Evolutionary conservation across 352 stramenopile genomes (phyloP).

Genomic region (Achlya hypogyna): DNA sequence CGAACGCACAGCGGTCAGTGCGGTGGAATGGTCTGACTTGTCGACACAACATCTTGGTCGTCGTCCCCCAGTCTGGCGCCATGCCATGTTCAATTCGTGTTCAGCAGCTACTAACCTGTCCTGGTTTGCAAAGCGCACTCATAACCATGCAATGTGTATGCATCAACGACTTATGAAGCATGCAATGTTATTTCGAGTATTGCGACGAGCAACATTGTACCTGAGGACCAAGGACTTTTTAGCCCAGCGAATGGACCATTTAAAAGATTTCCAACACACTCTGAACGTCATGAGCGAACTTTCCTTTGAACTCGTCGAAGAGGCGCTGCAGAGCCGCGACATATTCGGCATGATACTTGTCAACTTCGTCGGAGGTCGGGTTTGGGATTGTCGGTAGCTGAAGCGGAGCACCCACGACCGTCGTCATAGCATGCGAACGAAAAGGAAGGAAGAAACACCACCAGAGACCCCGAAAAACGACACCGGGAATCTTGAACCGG

Average conservation of each 20-base stretch:
- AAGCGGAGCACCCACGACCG: conserved; percentile 82
- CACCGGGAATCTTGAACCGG: conserved; percentile 67
- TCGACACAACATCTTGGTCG: too few relatives aligned
- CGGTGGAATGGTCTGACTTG: too few relatives aligned
- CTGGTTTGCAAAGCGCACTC: too few relatives aligned
- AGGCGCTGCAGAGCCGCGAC: conserved; percentile 62
- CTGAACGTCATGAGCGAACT: conserved; percentile 57
- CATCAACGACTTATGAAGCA: too few relatives aligned
- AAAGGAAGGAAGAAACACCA: conserved; percentile 82
- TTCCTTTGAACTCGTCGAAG: conserved; percentile 78
- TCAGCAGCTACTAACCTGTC: too few relatives aligned
- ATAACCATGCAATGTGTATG: too few relatives aligned
- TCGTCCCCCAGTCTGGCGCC: too few relatives aligned
- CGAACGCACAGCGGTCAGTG: too few relatives aligned
- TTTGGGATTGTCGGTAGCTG: conserved; percentile 74
- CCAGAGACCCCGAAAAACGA: conserved; percentile 56
- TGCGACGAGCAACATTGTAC: not conserved
- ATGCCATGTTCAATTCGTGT: too few relatives aligned
- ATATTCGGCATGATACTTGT: conserved; percentile 84
- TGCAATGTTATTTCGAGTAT: too few relatives aligned
- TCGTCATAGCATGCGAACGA: conserved; percentile 66
- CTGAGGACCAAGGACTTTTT: not conserved
- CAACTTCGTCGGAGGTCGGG: conserved; percentile 78
- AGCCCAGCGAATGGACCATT: too few relatives aligned
- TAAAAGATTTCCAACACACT: conserved; percentile 48